Base-by-base conservation (phyloP, 2,329 filamentous ascomycete genomes). In the Mollisia scopiformis region DNA sequence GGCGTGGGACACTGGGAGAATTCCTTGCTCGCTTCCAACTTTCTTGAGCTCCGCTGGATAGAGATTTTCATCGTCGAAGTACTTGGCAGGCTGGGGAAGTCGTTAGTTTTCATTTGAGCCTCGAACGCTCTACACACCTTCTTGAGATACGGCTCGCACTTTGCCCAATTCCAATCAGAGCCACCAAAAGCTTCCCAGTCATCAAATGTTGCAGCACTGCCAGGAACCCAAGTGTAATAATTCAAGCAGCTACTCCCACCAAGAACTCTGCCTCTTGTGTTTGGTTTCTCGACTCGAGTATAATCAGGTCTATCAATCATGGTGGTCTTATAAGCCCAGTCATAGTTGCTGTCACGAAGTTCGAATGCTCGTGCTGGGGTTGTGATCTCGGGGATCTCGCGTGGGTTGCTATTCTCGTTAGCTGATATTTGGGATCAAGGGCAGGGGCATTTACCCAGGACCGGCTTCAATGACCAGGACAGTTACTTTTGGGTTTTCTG, bases 301-400 rank as follows among this genome's bases (percentile, higher is more conserved):
- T 87, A 88, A 66, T 88, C 84, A 11, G 78, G 75, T 2, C 84
- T 79, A 57, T 85, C 79, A 69, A 88, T 80, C 74, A 88, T 80
- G 30, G 83, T 86, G 1, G 83, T 84, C 75, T 88, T 87, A 74
- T 86, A 88, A 0, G 75, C 76, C 83, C 83, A 87, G 71, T 88
- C 84, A 63, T 85, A 79, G 67, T 84, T 73, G 69, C 81, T 82
- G 37, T 78, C 79, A 16, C 84, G 80, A 0, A 87, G 78, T 3
- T 80, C 77, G 66, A 87, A 81, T 35, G 81, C 83, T 8, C 75
- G 73, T 1, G 81, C 77, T 0, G 83, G 84, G 3, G 82, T 86
- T 4, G 75, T 80, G 66, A 85, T 82, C 49, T 82, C 78, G 21
- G 81, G 78, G 46, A 83, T 73, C 6, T 82, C 75, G 6, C 77